Base-by-base conservation (phyloP, 495 filamentous ascomycete species). In the Trypethelium eluteriae region DNA sequence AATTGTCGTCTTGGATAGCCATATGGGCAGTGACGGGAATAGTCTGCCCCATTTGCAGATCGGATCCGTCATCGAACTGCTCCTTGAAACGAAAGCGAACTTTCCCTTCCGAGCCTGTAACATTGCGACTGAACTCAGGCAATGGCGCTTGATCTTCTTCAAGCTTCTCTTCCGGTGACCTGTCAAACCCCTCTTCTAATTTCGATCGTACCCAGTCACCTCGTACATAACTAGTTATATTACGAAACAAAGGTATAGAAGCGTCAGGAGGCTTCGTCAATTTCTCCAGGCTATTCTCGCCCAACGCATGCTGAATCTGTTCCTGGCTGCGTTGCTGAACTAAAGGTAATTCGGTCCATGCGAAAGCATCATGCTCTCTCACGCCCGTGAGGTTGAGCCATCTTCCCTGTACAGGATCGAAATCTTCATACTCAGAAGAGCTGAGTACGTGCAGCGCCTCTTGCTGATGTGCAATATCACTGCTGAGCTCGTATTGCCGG, bases 371-470 rank as follows among this genome's bases (percentile, higher is more conserved):
- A 44, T 86, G 83, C 66, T 86, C 78, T 63, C 88, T 82, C 34
- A 93, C 84, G 2, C 92, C 92, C 14, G 88, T 86, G 66, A 93
- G 77, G 65, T 95, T 93, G 67, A 95, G 78, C 80, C 86, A 93
- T 68, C 78, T 79, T 36, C 18, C 11, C 53, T 59, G 11, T 5
- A 11, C 6, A 3, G 38, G 38, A 63, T 39, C 34, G 67, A 94
- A 90, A 74, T 90, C 89, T 65, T 86, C 85, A 83, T 91, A 94
- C 68, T 78, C 77, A 25, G 90, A 88, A 68, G 79, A 83, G 71
- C 91, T 90, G 35, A 96, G 78, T 39, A 91, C 74, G 41, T 79
- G 77, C 62, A 92, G 82, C 56, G 84, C 84, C 67, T 83, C 76
- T 66, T 81, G 79, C 73, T 92, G 76, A 36, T 70, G 69, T 2